Evolutionary conservation across 495 filamentous ascomycete genomes (phyloP).

Genomic region (Jackrogersella minutella): DNA sequence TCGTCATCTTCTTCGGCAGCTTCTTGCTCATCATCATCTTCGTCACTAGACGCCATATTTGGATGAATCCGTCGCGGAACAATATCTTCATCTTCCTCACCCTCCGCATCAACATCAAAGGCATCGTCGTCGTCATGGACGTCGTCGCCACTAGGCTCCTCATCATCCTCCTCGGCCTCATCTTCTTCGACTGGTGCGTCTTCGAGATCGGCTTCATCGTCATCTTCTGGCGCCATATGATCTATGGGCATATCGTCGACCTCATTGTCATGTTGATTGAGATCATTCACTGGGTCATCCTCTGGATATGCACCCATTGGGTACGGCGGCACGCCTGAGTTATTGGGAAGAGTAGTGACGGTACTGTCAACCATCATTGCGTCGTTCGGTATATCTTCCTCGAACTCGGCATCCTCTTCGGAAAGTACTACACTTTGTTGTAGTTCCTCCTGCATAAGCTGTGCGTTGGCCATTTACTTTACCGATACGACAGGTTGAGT

Average conservation of each 20-base stretch:
- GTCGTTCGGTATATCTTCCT: conserved; percentile 34
- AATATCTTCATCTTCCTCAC: conserved; percentile 57
- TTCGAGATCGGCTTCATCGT: conserved; percentile 43
- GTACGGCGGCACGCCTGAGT: conserved; percentile 44
- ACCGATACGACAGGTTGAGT: neutral
- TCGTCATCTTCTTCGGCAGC: conserved; percentile 58
- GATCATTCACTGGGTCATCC: conserved; percentile 61
- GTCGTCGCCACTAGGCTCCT: conserved; percentile 50
- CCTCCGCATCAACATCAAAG: conserved; percentile 45
- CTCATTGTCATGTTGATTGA: conserved; percentile 53
- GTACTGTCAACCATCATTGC: conserved; percentile 45
- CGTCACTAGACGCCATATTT: conserved; percentile 41
- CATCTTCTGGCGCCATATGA: conserved; percentile 33
- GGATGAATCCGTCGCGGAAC: conserved; percentile 14
- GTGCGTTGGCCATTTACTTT: conserved; percentile 55
- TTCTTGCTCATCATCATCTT: conserved; percentile 48
- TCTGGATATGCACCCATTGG: conserved; percentile 35
- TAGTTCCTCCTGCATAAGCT: conserved; percentile 60
- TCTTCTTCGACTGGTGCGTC: conserved; percentile 52
- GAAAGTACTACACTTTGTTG: conserved; percentile 59
- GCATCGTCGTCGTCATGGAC: conserved; percentile 53
- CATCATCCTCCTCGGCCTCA: conserved; percentile 51
- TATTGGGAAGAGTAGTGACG: conserved; percentile 46
- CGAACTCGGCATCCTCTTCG: conserved; percentile 51
- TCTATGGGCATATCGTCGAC: conserved; percentile 45